Base-by-base conservation (phyloP, 495 filamentous ascomycete species). In the Penicillium coffeae region DNA sequence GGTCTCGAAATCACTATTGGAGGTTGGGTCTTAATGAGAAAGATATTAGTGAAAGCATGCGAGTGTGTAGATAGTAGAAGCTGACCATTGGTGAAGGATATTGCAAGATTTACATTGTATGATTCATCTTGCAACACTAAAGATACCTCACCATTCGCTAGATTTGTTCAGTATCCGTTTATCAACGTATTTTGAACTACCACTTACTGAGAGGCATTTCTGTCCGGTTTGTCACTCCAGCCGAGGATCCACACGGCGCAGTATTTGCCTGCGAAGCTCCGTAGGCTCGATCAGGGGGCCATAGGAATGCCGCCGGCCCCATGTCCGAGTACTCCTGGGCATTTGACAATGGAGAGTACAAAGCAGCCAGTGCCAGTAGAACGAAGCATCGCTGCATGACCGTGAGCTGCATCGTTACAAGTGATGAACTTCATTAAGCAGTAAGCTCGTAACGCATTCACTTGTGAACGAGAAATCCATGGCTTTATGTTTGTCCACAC, bases 251-350 rank as follows among this genome's bases (percentile, higher is more conserved):
- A 38, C 74, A 80, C 6, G 75, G 76, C 0, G 64, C 68, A 9
- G 50, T 66, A 47, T 76, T 78, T 46, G 78, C 76, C 15, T 64
- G 45, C 1, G 62, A 58, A 39, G 65, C 69, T 44, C 58, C 64
- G 73, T 74, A 80, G 2, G 57, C 45, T 20, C 76, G 66, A 52
- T 76, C 70, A 6, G 62, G 60, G 3, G 76, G 76, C 76, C 76
- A 80, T 21, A 80, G 55, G 51, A 80, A 78, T 16, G 74, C 75
- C 14, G 72, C 75, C 4, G 76, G 73, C 0, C 76, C 76, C 74
- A 78, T 78, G n/a, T 67, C 62, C 16, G 51, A 47, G 6, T 53
- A 49, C 13, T 49, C 56, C n/a, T 45, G 47, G 15, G 51, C 52
- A 32, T 44, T 39, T 6, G 25, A 25, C n/a, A 35, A 12, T n/a